Percentiles rank a stretch among this genome's conserved stretches.
Conservation (phyloP, 2,329 filamentous ascomycete genomes). For the Volutella citrinella region DNA sequence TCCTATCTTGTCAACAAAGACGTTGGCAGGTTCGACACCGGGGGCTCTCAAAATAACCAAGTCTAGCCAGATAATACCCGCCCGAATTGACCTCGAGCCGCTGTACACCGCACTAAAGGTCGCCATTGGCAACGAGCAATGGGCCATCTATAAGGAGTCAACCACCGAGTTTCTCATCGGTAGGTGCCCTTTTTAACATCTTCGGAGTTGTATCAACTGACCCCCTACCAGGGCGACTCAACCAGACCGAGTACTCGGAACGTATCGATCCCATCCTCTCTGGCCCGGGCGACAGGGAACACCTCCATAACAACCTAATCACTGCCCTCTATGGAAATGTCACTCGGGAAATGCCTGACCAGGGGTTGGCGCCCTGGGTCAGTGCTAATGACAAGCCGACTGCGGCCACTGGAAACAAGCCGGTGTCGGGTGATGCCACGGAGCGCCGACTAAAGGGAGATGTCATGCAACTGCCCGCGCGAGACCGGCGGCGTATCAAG, state of each 20-base stretch:
- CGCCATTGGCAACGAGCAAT: slow-evolving; percentile 59
- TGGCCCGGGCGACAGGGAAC: slow-evolving; percentile 57
- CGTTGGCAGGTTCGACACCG: slow-evolving; percentile 51
- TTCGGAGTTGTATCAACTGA: no score
- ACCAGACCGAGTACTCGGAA: slow-evolving; percentile 58
- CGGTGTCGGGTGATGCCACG: slow-evolving; percentile 61
- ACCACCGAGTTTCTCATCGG: slow-evolving; percentile 62
- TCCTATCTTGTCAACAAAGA: slow-evolving; percentile 56
- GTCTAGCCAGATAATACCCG: slow-evolving; percentile 60
- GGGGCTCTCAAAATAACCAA: slow-evolving; percentile 52
- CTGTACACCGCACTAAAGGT: slow-evolving; percentile 61
- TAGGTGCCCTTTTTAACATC: no score
- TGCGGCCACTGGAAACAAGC: slow-evolving; percentile 55
- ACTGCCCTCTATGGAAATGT: slow-evolving; percentile 67
- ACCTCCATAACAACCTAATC: slow-evolving; percentile 67
- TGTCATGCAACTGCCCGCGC: slow-evolving; percentile 67
- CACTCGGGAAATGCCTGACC: slow-evolving; percentile 65
- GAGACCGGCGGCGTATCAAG: slow-evolving; percentile 65
- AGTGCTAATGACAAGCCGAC: slow-evolving; percentile 68
- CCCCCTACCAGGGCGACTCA: slow-evolving; percentile 61
- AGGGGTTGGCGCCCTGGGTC: slow-evolving; percentile 67
- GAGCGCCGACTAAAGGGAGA: slow-evolving; percentile 65
- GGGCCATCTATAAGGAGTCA: slow-evolving; percentile 62
- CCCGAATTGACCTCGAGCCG: slow-evolving; percentile 65
- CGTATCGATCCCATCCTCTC: slow-evolving; percentile 59